Conservation (phyloP, 2,329 filamentous ascomycete species). For the Calonectria ilicicola region DNA sequence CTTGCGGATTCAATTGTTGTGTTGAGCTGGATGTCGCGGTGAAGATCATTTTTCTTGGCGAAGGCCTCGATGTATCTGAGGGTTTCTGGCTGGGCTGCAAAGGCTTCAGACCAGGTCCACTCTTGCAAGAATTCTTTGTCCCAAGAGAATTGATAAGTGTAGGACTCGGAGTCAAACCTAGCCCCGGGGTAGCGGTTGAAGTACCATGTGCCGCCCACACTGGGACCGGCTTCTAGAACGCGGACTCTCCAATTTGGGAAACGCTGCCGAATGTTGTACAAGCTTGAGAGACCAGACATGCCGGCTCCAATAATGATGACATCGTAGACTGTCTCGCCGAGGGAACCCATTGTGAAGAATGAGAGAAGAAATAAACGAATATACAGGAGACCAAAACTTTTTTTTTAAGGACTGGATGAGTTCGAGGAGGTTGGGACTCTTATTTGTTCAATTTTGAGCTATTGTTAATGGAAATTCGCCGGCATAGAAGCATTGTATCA, state of each 20-base stretch:
- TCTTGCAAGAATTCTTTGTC: constrained; percentile 13
- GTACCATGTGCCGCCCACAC: constrained; percentile 41
- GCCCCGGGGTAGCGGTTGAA: constrained; percentile 45
- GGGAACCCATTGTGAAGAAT: constrained; percentile 27
- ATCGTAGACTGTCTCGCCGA: constrained; percentile 25
- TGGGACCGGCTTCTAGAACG: constrained; percentile 32
- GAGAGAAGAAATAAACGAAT: not conserved
- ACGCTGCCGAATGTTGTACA: constrained; percentile 53
- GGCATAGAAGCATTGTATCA: not conserved
- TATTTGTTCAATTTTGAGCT: not conserved
- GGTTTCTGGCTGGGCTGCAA: constrained; percentile 3
- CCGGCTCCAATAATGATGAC: constrained; percentile 37
- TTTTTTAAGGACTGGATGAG: not conserved
- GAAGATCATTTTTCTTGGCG: not conserved
- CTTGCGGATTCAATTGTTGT: not conserved
- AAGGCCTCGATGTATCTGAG: constrained; percentile 7
- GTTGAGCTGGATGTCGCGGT: constrained; percentile 1
- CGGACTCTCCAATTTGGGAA: constrained; percentile 35
- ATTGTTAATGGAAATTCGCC: not conserved
- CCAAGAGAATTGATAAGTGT: constrained; percentile 50
- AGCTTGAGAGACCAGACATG: constrained; percentile 54
- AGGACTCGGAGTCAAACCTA: constrained; percentile 51
- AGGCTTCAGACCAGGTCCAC: constrained; percentile 10
- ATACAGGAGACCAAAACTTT: not conserved
- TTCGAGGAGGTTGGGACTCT: not conserved